Percentiles rank a stretch among this genome's conserved stretches.
These are phyloP conservation scores for Dissophora globulifera DNA, from an alignment of 192 early-diverging fungal species.

Conservation along the genomic window DNA sequence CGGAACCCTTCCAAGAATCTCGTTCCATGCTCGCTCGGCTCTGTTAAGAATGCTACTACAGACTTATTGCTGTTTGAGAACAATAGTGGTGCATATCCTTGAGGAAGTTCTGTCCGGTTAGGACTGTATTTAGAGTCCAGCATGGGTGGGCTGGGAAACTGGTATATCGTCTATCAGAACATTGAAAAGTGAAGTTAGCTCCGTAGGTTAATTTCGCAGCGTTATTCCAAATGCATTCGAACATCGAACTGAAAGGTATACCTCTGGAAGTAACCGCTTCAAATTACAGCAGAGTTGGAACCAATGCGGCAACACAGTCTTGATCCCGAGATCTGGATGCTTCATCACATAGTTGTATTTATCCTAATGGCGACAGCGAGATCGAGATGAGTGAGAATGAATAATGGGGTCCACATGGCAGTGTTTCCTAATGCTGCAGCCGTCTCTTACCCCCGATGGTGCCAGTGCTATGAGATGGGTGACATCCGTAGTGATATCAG, in stretches of 20 bases:
- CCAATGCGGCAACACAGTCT: slow-evolving; percentile 77
- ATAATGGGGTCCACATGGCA: not conserved
- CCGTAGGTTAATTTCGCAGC: too few relatives aligned
- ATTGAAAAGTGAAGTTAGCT: not conserved
- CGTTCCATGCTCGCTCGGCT: not conserved
- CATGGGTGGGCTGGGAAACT: slow-evolving; percentile 48
- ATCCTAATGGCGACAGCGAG: slow-evolving; percentile 15
- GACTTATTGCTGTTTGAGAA: slow-evolving; percentile 31
- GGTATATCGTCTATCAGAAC: slow-evolving; percentile 33
- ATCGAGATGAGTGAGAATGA: too few relatives aligned
- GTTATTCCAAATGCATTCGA: too few relatives aligned
- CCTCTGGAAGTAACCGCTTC: slow-evolving; percentile 59
- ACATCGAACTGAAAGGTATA: slow-evolving; percentile 23
- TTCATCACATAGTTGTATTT: slow-evolving; percentile 59
- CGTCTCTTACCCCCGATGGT: slow-evolving; percentile 20
- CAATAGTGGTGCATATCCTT: slow-evolving; percentile 13
- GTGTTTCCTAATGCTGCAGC: not conserved
- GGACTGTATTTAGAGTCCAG: too few relatives aligned
- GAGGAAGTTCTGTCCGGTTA: not conserved
- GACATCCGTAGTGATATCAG: not conserved
- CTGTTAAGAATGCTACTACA: slow-evolving; percentile 17
- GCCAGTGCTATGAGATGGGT: slow-evolving; percentile 38
- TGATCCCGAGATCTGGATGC: slow-evolving; percentile 62
- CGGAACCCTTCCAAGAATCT: slow-evolving; percentile 11
- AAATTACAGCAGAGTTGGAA: slow-evolving; percentile 74